Base-by-base conservation (phyloP, 148 eudicot species). In the Cornus kousa region DNA sequence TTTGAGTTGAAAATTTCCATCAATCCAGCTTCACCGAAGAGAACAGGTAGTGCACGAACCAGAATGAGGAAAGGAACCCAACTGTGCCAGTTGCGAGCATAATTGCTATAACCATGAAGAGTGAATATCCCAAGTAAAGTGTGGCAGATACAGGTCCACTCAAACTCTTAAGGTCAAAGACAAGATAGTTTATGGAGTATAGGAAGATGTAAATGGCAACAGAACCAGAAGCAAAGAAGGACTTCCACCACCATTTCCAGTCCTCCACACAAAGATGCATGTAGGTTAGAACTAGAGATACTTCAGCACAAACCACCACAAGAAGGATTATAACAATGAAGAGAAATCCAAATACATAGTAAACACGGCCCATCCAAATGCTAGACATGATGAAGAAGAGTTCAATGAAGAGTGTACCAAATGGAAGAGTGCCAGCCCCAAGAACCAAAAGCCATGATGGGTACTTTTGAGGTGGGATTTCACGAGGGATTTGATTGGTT, bases 181-280 rank as follows among this genome's bases (percentile, higher is more conserved):
- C 78, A 23, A 93, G 92, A 79, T 93, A 93, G 83, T 93, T 93
- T 68, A 93, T 66, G 6, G 93, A 91, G 79, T 93, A 91, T 35
- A 93, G 71, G 85, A 93, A 93, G 68, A 93, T 93, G 91, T 93
- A 93, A 20, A 93, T 79, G 48, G 97, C 94, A 57, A 93, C 97
- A 0, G 97, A 93, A 20, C 94, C 94, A 8, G 97, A 93, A 77
- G 97, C 93, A 79, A 93, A 93, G 87, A 91, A 92, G 16, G 94
- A 93, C 81, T 93, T 93, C 93, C 97, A 93, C 97, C 97, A 93
- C 94, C 93, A 93, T 62, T 82, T 91, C 90, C 91, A 91, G 81
- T 93, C 94, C 86, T 93, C 97, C 48, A 92, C 97, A 46, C 97
- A 92, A 16, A 92, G 91, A 73, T 90, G 94, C 97, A 90, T 92